Percentiles rank a stretch among this genome's conserved stretches.
These are phyloP conservation scores for Colletotrichum orbiculare DNA, from an alignment of 2,329 filamentous ascomycete species.

Conservation along the genomic window DNA sequence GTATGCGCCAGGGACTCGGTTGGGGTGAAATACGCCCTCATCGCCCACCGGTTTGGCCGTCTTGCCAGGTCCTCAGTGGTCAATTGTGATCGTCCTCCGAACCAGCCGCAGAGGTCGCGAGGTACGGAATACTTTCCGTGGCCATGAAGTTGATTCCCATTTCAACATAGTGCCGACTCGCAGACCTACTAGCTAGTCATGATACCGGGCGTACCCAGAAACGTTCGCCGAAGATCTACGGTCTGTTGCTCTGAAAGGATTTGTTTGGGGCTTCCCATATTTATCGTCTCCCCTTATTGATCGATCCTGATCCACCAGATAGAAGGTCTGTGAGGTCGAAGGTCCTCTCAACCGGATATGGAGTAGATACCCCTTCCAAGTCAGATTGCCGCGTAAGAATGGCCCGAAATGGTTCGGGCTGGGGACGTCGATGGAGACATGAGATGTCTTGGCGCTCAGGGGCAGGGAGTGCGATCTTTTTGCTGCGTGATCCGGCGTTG, in stretches of 20 bases:
- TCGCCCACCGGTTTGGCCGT: background rate
- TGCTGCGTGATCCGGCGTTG: too few relatives aligned
- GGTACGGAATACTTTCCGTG: conserved; percentile 11
- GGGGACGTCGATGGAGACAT: too few relatives aligned
- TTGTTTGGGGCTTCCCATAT: background rate
- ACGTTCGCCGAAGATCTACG: background rate
- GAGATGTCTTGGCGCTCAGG: too few relatives aligned
- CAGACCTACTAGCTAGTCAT: conserved; percentile 8
- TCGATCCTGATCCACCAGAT: too few relatives aligned
- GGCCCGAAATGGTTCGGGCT: too few relatives aligned
- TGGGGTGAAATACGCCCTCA: background rate
- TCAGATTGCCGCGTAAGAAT: too few relatives aligned
- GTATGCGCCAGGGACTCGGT: conserved; percentile 1
- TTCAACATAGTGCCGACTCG: background rate
- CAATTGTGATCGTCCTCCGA: conserved; percentile 4
- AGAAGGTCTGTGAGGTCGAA: too few relatives aligned
- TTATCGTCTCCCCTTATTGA: background rate
- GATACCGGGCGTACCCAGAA: background rate
- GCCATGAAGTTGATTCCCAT: background rate
- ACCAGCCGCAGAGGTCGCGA: background rate
- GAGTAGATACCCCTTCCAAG: too few relatives aligned
- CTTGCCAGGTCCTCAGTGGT: conserved; percentile 1
- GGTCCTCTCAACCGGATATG: too few relatives aligned
- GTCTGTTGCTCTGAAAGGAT: background rate
- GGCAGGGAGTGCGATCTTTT: too few relatives aligned